These are phyloP conservation scores for Rosa hybrid DNA, from an alignment of 331 rosid genomes.

Conservation along the genomic window DNA sequence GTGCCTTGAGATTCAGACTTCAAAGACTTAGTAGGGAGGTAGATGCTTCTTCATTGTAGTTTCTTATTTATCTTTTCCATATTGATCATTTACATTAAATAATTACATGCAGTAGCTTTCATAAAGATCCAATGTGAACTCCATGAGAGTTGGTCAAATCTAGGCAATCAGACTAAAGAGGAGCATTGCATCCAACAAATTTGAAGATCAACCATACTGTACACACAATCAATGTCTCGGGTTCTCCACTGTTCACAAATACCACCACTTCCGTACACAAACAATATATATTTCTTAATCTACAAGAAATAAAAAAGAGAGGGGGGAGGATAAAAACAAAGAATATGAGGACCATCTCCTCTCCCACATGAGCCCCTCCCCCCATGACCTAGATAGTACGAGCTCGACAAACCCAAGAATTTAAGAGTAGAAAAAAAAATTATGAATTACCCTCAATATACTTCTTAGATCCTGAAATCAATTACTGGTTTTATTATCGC, in stretches of 20 bases:
- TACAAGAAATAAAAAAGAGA: slow-evolving; percentile 35
- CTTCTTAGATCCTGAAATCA: slow-evolving; percentile 38
- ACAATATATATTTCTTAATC: slow-evolving; percentile 50
- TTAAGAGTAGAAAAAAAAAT: slow-evolving; percentile 30
- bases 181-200: slow-evolving; percentile 32
- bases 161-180: background rate
- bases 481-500: slow-evolving; percentile 26
- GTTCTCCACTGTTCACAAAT: slow-evolving; percentile 50
- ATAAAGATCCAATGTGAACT: background rate
- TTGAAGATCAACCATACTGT: slow-evolving; percentile 44
- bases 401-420: slow-evolving; percentile 43
- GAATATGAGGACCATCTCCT: slow-evolving; percentile 21
- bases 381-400: slow-evolving; percentile 24
- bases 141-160: background rate
- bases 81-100: background rate
- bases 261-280: slow-evolving; percentile 54
- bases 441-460: slow-evolving; percentile 41
- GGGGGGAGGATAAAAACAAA: background rate
- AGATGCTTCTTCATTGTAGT: background rate
- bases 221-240: slow-evolving; percentile 49
- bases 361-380: slow-evolving; percentile 31
- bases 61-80: background rate
- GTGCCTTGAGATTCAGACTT: background rate
- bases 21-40: background rate
- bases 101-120: background rate